Base-by-base conservation (phyloP, 2,329 filamentous ascomycete species). In the Verticillium nubilum region DNA sequence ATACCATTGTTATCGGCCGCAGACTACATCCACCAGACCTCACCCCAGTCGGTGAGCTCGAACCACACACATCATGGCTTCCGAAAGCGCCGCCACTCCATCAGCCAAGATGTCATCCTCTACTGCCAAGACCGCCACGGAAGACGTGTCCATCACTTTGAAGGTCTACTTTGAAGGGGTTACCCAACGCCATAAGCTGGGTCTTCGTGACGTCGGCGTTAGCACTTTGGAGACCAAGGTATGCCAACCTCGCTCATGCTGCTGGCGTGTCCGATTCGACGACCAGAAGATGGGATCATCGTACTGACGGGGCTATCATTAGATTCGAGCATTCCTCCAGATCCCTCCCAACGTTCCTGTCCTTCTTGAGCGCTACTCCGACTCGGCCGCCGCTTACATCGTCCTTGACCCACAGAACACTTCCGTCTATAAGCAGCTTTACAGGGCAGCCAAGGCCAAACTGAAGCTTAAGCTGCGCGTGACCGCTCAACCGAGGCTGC, bases 361-460 rank as follows among this genome's bases (percentile, higher is more conserved):
- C 71, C 75, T 87, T 68, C 88, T 98, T 69, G 93, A 98, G 79
- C 91, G 95, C 67, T 99, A 92, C 78, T 98, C 95, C 65, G 95
- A 99, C 76, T 97, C 92, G 65, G 91, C 92, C 65, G 89, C 83
- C 53, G 80, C 86, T 64, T 98, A 90, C 75, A 85, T 98, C 65
- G 81, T 84, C 52, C 87, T 99, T 61, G 89, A 97, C 73, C 80
- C 86, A 63, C 80, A 81, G 71, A 96, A 97, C 70, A 77, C 84
- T 9, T 82, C 90, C 53, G 91, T 96, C 69, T 99, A 97, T 82
- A 98, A 97, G 81, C 95, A 97, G 73, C 88, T 99, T 50, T 94
- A 95, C 73, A 89, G 95, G 69, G 95, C 95, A 66, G 95, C 95
- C 64, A 99, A 97, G 80, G 95, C 95, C 37, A 99, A 99, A 83